Base-by-base conservation (phyloP, 2,329 filamentous ascomycete species). In the Seiridium unicorne region DNA sequence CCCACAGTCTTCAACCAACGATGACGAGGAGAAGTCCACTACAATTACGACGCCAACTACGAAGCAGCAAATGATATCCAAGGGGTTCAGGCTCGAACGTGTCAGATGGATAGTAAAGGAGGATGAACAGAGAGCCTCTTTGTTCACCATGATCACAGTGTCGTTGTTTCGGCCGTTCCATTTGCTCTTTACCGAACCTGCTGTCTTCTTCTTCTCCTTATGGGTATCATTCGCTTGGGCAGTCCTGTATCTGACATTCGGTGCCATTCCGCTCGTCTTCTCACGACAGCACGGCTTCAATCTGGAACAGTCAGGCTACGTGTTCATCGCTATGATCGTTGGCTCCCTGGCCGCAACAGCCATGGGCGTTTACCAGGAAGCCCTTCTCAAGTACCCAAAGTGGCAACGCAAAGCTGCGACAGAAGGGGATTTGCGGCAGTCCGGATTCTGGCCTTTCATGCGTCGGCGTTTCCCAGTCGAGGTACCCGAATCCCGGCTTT, bases 151-250 rank as follows among this genome's bases (percentile, higher is more conserved):
- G 84, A 87, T 97, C 57, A 78, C 80, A 5, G 85, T 91, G 10
- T 95, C 91, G 0, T 75, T 94, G 5, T 87, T 86, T 64, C 84
- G 93, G 0, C 93, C 93, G 0, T 96, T 97, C 72, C 86, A 88
- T 68, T 81, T 93, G 1, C 84, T 93, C 13, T 77, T 89, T 64
- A 93, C 90, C 0, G 90, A 93, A 65, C 88, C 90, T 0, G 88
- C 92, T 8, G 89, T 93, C 11, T 92, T 93, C 74, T 92, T 86
- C 78, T 97, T 97, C 77, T 92, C 89, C 0, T 80, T 96, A 0
- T 97, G 93, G 93, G 89, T 93, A 1, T 84, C 91, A 0, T 97
- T 97, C 73, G 89, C 89, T 26, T 97, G 93, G 93, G 92, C 90
- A 0, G 84, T 96, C 0, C 83, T 97, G 0, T 97, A 97, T 73